These are phyloP conservation scores for Leishmania martiniquensis DNA, from an alignment of 208 protist genomes.

Conservation along the genomic window DNA sequence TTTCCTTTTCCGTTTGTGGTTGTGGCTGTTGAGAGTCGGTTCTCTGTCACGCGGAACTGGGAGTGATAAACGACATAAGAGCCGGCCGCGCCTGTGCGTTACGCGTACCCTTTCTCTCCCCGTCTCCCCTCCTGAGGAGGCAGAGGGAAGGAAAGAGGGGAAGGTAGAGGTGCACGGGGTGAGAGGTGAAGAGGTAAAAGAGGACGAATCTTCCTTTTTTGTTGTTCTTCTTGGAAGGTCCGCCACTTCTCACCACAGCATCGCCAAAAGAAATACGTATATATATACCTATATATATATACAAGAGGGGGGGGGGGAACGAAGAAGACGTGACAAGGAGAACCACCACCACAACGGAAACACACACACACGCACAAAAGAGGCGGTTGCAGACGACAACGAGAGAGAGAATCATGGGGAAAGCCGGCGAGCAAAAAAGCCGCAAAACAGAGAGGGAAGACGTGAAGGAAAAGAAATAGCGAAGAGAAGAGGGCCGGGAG, in stretches of 20 bases:
- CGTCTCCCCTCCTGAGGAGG: too few species aligned
- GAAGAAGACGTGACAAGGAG: neutral
- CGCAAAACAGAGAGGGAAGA: neutral
- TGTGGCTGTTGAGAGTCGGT: neutral
- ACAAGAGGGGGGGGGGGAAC: neutral
- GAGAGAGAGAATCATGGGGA: constrained; percentile 1
- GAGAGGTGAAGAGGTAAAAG: neutral
- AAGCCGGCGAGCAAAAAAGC: constrained; percentile 1
- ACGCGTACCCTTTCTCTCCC: neutral
- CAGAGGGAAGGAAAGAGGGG: neutral
- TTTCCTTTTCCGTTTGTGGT: neutral
- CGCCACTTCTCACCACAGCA: neutral
- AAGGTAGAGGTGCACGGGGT: neutral
- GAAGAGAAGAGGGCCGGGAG: neutral
- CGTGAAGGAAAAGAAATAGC: neutral
- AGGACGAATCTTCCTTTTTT: neutral
- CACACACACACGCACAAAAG: neutral
- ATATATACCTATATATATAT: neutral
- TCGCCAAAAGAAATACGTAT: neutral
- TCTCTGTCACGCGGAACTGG: neutral
- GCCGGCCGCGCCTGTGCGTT: neutral
- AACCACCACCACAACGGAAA: too few species aligned
- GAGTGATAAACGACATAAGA: neutral
- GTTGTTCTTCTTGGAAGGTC: too few species aligned
- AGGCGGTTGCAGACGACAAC: neutral